Conservation (phyloP, 129 eudicot species). For the Mikania micrantha region DNA sequence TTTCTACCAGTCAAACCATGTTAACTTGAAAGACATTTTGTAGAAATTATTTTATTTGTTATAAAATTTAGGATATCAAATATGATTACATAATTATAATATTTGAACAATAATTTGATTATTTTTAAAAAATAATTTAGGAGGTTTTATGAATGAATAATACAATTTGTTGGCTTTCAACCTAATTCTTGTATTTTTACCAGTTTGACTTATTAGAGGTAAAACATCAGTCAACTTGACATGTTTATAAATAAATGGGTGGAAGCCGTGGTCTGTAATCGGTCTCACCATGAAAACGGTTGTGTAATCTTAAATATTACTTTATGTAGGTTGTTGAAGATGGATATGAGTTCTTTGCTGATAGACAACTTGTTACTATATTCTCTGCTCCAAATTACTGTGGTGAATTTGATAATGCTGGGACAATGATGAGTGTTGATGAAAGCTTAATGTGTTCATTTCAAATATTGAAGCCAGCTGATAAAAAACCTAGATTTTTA, state of each 20-base stretch:
- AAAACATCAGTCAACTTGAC: not conserved
- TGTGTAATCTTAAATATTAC: not conserved
- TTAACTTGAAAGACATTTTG: not conserved
- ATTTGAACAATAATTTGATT: not conserved
- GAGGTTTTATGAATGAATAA: not conserved
- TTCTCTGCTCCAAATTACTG: slow-evolving; percentile 80
- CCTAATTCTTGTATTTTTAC: not conserved
- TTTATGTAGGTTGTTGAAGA: slow-evolving; percentile 69
- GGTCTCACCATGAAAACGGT: not conserved
- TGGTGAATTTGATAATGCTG: slow-evolving; percentile 82
- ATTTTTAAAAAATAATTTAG: not conserved
- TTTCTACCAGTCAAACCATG: not conserved
- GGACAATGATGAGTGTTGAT: slow-evolving; percentile 85
- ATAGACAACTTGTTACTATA: slow-evolving; percentile 68
- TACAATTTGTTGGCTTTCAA: not conserved
- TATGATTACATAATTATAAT: not conserved
- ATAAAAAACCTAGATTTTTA: slow-evolving; percentile 49
- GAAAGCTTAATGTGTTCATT: slow-evolving; percentile 82
- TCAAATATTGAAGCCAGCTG: slow-evolving; percentile 72
- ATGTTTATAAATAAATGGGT: not conserved
- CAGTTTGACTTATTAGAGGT: not conserved
- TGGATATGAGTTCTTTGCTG: slow-evolving; percentile 82
- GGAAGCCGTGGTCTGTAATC: not conserved
- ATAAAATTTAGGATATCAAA: not conserved
- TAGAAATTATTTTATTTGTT: not conserved